A percentile compares a stretch with the other conserved stretches of the same genome.
phyloP scores from a whole-genome alignment of 768 basidiomycete genomes.

The Hygrophorus russula region DNA sequence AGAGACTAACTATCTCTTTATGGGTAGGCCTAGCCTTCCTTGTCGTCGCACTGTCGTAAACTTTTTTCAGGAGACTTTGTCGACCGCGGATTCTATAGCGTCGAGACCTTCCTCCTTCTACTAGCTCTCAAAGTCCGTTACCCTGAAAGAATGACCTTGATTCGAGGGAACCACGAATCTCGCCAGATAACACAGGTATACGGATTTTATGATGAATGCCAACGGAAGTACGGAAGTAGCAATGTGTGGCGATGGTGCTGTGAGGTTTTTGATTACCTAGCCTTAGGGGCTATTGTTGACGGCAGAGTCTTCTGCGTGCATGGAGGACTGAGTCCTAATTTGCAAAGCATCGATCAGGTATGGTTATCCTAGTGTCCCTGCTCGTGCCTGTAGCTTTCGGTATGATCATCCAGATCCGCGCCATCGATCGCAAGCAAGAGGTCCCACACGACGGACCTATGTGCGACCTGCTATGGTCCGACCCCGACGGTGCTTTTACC shows the following conservation, averaged over 20 bases:
- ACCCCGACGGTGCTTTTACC: slow-evolving; percentile 74
- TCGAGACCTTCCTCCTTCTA: slow-evolving; percentile 91
- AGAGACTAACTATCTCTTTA: slow-evolving; percentile 92
- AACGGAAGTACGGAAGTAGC: slow-evolving; percentile 85
- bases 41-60: background rate
- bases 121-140: slow-evolving; percentile 95
- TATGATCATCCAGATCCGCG: slow-evolving; percentile 58
- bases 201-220: slow-evolving; percentile 94
- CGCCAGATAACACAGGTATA: slow-evolving; percentile 96
- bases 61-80: slow-evolving; percentile 81
- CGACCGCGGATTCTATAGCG: slow-evolving; percentile 93
- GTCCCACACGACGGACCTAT: slow-evolving; percentile 98
- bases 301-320: slow-evolving; percentile 96
- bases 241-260: slow-evolving; percentile 99
- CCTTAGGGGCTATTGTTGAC: slow-evolving; percentile 92
- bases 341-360: slow-evolving; percentile 84
- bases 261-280: slow-evolving; percentile 96
- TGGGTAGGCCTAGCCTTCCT: slow-evolving; percentile 45
- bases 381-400: slow-evolving; percentile 6
- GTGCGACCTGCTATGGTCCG: slow-evolving; percentile 99
- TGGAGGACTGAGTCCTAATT: slow-evolving; percentile 86
- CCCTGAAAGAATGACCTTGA: slow-evolving; percentile 93
- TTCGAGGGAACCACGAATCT: slow-evolving; percentile 96
- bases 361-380: slow-evolving; percentile 10
- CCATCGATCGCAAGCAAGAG: slow-evolving; percentile 93